Conservation (phyloP, 148 eudicot genomes). For the Dianthus caryophyllus region DNA sequence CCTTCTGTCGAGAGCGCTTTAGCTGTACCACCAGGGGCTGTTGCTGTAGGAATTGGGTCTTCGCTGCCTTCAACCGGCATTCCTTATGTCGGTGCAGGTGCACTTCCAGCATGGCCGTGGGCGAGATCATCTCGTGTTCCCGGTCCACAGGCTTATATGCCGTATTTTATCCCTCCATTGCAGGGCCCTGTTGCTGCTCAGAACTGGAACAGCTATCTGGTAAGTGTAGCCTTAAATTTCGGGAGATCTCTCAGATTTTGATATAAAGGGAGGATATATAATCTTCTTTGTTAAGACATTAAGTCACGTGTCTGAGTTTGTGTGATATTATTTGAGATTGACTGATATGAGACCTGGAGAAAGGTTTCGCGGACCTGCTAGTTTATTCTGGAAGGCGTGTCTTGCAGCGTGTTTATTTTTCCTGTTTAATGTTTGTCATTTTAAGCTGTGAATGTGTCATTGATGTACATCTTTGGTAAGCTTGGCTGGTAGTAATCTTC, state of each 20-base stretch:
- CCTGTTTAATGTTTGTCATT: background rate
- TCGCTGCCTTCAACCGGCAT: slow-evolving; percentile 33
- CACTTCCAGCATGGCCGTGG: slow-evolving; percentile 33
- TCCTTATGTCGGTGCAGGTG: slow-evolving; percentile 38
- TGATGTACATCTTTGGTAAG: background rate
- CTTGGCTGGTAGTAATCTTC: background rate
- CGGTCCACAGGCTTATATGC: slow-evolving; percentile 45
- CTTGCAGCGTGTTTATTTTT: background rate
- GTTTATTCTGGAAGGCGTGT: background rate
- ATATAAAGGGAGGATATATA: too few relatives aligned
- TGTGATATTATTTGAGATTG: background rate
- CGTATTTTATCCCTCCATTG: slow-evolving; percentile 36
- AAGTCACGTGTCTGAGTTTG: too few relatives aligned
- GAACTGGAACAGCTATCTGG: slow-evolving; percentile 55
- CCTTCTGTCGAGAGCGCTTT: slow-evolving; percentile 29
- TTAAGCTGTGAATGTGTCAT: background rate
- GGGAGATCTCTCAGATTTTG: background rate
- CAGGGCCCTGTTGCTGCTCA: slow-evolving; percentile 30
- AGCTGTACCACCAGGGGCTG: slow-evolving; percentile 31
- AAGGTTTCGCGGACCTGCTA: background rate
- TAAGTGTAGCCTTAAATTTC: slow-evolving; percentile 18
- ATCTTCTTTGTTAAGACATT: too few relatives aligned
- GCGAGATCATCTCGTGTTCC: slow-evolving; percentile 35
- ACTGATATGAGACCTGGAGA: background rate
- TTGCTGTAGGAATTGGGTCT: slow-evolving; percentile 31